Base-by-base conservation (phyloP, 2,329 filamentous ascomycete genomes). In the Bipolaris victoriae region DNA sequence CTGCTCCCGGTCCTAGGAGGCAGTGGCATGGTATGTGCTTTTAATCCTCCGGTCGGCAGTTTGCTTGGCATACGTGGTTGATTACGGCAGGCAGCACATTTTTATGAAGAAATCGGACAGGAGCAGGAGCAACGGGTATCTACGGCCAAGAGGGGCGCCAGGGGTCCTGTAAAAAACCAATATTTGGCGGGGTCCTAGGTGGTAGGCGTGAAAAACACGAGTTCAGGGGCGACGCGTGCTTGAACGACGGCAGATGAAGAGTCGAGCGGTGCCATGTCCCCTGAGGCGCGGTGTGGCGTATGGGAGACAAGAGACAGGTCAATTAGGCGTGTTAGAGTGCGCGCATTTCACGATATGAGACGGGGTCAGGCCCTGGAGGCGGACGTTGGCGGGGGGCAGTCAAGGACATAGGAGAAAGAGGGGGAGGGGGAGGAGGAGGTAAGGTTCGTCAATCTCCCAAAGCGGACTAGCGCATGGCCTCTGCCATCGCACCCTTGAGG, bases 1-100 rank as follows among this genome's bases (percentile, higher is more conserved):
- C 55, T 58, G 39, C 55, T 58, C 55, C 55, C 55, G 51, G 41
- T 58, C 45, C 46, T 55, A 18, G 51, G 43, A 29, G 15, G 44
- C 31, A 41, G 43, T 46, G 40, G 41, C 33, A 35, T 43, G 37
- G 50, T 11, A 46, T 55, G 51, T 55, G 55, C 51, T 47, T 31
- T 31, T 55, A 41, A 58, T 50, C 55, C 46, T 50, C 51, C 40
- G 55, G 40, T 29, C 26, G 33, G 20, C 51, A 54, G 45, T 33
- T 35, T 18, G 36, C 39, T 33, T 40, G 39, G 43, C 41, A 15
- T 16, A 11, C 37, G 26, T 22, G 39, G 40, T 24, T 15, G 24
- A 26, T n/a, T 18, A 24, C n/a, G 11, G 31, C 26, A 11, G 18
- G 18, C 20, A 54, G 41, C 29, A 31, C 29, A 31, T 31, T 31